phyloP scores from a whole-genome alignment of 2,329 filamentous ascomycete genomes.

The Ceratocystis lukuohia region DNA sequence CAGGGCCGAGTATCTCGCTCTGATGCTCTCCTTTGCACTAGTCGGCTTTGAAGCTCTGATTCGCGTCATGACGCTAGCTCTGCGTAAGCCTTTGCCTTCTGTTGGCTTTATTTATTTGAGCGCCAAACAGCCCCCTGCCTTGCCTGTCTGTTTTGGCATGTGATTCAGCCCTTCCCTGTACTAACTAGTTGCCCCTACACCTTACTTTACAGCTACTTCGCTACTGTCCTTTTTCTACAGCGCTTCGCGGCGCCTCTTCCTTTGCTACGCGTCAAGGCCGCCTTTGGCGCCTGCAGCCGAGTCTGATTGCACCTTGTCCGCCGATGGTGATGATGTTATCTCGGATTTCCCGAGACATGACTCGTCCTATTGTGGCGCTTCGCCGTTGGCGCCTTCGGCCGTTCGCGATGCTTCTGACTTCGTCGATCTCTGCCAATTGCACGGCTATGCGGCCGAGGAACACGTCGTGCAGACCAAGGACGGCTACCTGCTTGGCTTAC shows the following conservation, averaged over 20 bases:
- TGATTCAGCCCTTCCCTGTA: background rate
- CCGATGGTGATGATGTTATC: constrained; percentile 35
- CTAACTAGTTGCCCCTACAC: background rate
- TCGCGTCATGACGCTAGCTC: constrained; percentile 70
- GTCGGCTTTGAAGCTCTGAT: constrained; percentile 72
- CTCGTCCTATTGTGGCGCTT: constrained; percentile 24
- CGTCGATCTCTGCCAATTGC: constrained; percentile 80
- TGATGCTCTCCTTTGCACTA: constrained; percentile 70
- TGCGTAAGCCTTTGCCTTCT: constrained; percentile 47
- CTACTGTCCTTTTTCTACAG: constrained; percentile 73
- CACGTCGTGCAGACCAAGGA: constrained; percentile 91
- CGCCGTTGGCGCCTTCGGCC: constrained; percentile 48
- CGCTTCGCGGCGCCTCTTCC: constrained; percentile 70
- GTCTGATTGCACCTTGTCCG: background rate
- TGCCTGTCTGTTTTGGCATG: constrained; percentile 16
- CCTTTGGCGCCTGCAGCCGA: background rate
- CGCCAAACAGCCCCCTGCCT: constrained; percentile 13
- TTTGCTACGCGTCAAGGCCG: constrained; percentile 32
- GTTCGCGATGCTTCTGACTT: constrained; percentile 85
- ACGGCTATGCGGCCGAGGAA: constrained; percentile 87
- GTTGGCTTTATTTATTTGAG: constrained; percentile 7
- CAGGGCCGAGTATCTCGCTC: constrained; percentile 75
- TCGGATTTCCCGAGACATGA: background rate
- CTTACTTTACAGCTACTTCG: constrained; percentile 46
- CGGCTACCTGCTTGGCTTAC: constrained; percentile 81